Evolutionary conservation across 257 asterid species (phyloP), one percentile per base, ranked within the genome.

Genomic region (Lithospermum erythrorhizon): DNA sequence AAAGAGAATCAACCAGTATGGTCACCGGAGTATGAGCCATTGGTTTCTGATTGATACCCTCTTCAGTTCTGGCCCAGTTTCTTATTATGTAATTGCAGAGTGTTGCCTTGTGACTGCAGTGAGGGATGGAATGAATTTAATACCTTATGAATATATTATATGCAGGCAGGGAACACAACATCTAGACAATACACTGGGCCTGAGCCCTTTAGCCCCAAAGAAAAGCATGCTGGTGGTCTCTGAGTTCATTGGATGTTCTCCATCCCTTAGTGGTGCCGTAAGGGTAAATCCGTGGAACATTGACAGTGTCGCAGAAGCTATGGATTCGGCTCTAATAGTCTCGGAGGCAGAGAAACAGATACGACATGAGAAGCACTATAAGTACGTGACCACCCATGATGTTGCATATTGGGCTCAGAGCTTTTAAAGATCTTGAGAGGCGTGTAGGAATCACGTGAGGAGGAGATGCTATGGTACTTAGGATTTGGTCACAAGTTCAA

Each of bases 381-480:
- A 69, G 70, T 87, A 87, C 59, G 96, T 87, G 11, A 81, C 83
- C 45, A 83, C 87, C 29, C 96, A 87, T 65, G 87, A 87, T 65
- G 96, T 87, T 48, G 95, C 96, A 2, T 87, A 87, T 61, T 87
- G 96, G 96, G 89, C 96, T n/a, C 94, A 62, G 30, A 87, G 96
- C 76, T 87, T 85, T 73, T 63, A 82, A 66, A n/a, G 95, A 87
- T 73, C 96, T 87, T 11, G 95, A 87, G 73, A 67, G 96, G 87
- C 95, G 4, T 87, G 96, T 58, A 59, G 82, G 70, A 93, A 87
- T 66, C 96, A 85, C 35, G 76, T 81, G 20, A 83, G 84, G 76
- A 74, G 95, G 74, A 79, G 96, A 56, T 85, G 93, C 65, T 87
- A 94, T 89, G 93, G 95, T n/a, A 87, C n/a, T n/a, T 85, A 15